A percentile compares a stretch with the other conserved stretches of the same genome.
phyloP scores from a whole-genome alignment of 805 yeast genomes.

The Zygosaccharomyces bailii region DNA sequence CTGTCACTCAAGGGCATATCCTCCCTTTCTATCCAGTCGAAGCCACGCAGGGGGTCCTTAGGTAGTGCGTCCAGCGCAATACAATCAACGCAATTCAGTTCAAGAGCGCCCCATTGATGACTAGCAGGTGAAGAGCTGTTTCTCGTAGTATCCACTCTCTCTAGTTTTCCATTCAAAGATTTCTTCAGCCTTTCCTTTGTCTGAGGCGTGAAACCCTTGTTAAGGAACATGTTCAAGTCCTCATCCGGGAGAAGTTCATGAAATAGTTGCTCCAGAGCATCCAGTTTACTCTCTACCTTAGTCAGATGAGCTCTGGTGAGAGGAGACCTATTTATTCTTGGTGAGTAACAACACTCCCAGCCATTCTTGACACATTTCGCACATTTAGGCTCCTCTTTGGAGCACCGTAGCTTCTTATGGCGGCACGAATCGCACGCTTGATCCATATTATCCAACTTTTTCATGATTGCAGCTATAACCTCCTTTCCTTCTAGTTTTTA shows the following conservation, averaged over 20 bases:
- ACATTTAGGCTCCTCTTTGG: slow-evolving; percentile 75
- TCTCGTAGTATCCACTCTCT: background rate
- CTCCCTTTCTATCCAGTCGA: slow-evolving; percentile 57
- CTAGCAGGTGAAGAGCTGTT: slow-evolving; percentile 7
- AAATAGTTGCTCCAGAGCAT: slow-evolving; percentile 45
- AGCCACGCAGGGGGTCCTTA: slow-evolving; percentile 47
- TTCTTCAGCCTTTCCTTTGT: slow-evolving; percentile 9
- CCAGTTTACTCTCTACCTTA: slow-evolving; percentile 59
- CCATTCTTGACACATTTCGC: slow-evolving; percentile 66
- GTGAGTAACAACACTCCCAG: slow-evolving; percentile 77
- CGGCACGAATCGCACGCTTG: slow-evolving; percentile 76
- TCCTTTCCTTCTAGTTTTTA: background rate
- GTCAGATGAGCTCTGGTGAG: slow-evolving; percentile 78
- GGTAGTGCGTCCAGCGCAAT: slow-evolving; percentile 40
- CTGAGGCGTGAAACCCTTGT: slow-evolving; percentile 10
- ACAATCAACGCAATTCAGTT: slow-evolving; percentile 3
- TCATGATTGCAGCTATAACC: background rate
- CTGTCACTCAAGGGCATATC: slow-evolving; percentile 46
- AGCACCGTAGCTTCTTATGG: slow-evolving; percentile 72
- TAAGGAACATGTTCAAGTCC: slow-evolving; percentile 42
- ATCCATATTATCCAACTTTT: slow-evolving; percentile 12
- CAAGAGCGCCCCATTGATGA: slow-evolving; percentile 7
- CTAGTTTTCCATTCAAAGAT: slow-evolving; percentile 11
- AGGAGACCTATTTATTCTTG: slow-evolving; percentile 74
- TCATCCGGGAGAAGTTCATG: slow-evolving; percentile 44